These are phyloP conservation scores for Chenopodium berlandieri DNA, from an alignment of 148 eudicot genomes.

Conservation along the genomic window DNA sequence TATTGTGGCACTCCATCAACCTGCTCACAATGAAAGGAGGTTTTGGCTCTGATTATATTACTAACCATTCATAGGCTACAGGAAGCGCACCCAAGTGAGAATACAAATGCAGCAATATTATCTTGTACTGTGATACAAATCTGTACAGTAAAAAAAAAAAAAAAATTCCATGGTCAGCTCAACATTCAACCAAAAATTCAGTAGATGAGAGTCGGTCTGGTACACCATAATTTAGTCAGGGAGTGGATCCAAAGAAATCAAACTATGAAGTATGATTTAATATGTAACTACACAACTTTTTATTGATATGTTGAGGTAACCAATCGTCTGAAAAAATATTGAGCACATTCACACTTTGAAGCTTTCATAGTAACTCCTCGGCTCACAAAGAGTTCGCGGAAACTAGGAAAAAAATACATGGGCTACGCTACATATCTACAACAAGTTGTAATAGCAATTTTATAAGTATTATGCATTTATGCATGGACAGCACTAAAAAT, in stretches of 20 bases:
- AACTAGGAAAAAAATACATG: not conserved
- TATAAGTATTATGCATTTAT: not conserved
- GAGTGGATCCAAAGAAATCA: not conserved
- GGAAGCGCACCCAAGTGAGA: conserved; percentile 78
- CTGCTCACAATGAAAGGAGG: not conserved
- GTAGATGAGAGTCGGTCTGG: not conserved
- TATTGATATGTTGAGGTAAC: not conserved
- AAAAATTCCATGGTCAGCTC: conserved; percentile 14
- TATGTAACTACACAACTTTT: not conserved
- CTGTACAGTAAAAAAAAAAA: conserved; percentile 39
- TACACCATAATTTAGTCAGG: not conserved
- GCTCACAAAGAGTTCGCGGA: not conserved
- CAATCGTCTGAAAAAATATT: not conserved
- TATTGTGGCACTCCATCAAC: not conserved
- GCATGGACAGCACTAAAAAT: not conserved
- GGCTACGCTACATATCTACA: not conserved
- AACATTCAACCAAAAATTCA: not conserved
- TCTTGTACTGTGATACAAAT: conserved; percentile 78
- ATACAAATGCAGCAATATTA: conserved; percentile 71
- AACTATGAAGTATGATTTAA: not conserved
- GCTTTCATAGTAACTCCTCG: not conserved
- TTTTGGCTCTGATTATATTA: not conserved
- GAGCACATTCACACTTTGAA: not conserved
- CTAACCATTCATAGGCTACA: conserved; percentile 77
- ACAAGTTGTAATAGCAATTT: not conserved